phyloP scores from a whole-genome alignment of 306 rosid species.

The Casuarina cunninghamiana region DNA sequence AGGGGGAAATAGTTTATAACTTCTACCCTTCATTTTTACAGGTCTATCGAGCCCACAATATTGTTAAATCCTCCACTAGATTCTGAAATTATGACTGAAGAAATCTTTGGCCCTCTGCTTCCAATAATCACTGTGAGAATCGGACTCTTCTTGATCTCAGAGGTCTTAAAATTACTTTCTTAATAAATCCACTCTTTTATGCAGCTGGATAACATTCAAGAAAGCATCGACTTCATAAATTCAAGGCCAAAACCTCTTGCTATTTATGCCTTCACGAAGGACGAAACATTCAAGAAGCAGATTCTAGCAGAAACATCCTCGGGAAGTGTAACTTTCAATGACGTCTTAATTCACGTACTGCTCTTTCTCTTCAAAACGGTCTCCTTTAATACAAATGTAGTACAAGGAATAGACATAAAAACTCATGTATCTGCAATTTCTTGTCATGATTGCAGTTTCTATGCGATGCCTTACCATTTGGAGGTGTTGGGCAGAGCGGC shows the following conservation, averaged over 20 bases:
- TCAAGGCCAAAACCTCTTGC: constrained; percentile 85
- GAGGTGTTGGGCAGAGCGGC: constrained; percentile 71
- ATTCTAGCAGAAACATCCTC: constrained; percentile 81
- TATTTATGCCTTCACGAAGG: constrained; percentile 76
- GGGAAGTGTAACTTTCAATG: constrained; percentile 82
- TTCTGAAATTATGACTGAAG: constrained; percentile 72
- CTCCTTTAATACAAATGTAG: not conserved
- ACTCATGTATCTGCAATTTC: not conserved
- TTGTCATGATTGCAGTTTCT: constrained; percentile 40
- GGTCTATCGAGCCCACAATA: constrained; percentile 87
- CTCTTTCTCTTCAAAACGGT: not conserved
- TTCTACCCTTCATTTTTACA: constrained; percentile 31
- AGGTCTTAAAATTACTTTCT: constrained; percentile 13
- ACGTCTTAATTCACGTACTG: constrained; percentile 71
- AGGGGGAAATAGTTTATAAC: no score
- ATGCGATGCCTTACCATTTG: constrained; percentile 52
- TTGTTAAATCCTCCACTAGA: constrained; percentile 84
- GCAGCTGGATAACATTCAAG: constrained; percentile 70
- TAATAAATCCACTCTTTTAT: constrained; percentile 12
- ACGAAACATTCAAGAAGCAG: constrained; percentile 54
- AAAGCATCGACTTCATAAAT: constrained; percentile 68
- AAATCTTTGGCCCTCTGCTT: constrained; percentile 87
- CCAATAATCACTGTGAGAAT: constrained; percentile 86
- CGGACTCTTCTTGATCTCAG: not conserved
- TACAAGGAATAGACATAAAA: not conserved